Evolutionary conservation across 176 grass and related monocot genomes (phyloP).

Genomic region (Ampelocalamus luodianensis): DNA sequence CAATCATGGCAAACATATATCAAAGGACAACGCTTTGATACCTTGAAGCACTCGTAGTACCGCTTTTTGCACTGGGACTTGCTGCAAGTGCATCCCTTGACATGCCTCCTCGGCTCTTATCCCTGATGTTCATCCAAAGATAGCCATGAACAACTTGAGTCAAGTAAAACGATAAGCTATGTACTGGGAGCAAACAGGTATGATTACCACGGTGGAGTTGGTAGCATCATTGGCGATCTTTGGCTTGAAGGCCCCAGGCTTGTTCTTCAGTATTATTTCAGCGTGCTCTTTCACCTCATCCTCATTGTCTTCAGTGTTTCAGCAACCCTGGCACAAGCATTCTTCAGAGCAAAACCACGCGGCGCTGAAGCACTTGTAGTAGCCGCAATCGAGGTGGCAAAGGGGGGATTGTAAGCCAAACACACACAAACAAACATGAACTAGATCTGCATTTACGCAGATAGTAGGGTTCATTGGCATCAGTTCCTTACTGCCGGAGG

Average conservation of each 20-base stretch:
- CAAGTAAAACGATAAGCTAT: neutral
- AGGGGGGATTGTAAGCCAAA: neutral
- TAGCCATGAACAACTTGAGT: neutral
- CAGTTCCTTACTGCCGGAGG: neutral
- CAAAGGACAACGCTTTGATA: neutral
- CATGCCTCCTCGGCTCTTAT: neutral
- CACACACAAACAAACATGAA: neutral
- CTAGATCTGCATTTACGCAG: neutral
- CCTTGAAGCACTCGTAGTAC: conserved; percentile 52
- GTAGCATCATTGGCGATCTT: neutral
- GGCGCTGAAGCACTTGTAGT: conserved; percentile 14
- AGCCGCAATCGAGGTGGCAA: conserved; percentile 1
- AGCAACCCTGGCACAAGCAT: conserved; percentile 31
- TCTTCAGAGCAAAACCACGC: neutral
- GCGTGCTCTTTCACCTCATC: conserved; percentile 30
- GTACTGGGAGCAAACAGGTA: neutral
- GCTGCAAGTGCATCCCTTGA: conserved; percentile 33
- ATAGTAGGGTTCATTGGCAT: neutral
- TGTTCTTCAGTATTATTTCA: neutral
- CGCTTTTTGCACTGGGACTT: conserved; percentile 43
- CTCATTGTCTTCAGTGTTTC: neutral
- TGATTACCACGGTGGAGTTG: neutral
- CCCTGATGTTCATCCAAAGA: neutral
- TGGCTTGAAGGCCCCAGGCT: neutral
- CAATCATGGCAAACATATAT: neutral